Percentiles rank a stretch among this genome's conserved stretches.
phyloP scores from a whole-genome alignment of 2,329 filamentous ascomycete genomes.

The Neopestalotiopsis rosae region DNA sequence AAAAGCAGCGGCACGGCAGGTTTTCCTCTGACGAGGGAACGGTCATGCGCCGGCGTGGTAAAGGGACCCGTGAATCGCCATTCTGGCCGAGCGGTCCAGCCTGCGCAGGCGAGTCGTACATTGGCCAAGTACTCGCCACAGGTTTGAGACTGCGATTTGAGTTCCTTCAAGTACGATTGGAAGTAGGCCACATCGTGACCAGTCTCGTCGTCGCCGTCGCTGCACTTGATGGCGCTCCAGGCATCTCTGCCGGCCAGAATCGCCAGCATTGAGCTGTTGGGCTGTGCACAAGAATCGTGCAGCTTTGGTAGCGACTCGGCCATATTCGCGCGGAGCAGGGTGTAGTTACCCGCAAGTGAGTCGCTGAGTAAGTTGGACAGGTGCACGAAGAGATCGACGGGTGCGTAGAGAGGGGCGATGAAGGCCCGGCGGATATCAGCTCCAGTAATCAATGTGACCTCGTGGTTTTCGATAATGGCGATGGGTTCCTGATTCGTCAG shows the following conservation, averaged over 20 bases:
- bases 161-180: constrained; percentile 33
- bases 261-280: background rate
- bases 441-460: constrained; percentile 35
- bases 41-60: constrained; percentile 23
- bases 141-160: constrained; percentile 34
- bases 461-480: constrained; percentile 26
- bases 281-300: constrained; percentile 14
- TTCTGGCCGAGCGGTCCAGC: constrained; percentile 42
- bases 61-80: constrained; percentile 45
- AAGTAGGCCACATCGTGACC: constrained; percentile 31
- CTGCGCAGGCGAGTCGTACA: constrained; percentile 45
- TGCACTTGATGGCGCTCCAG: constrained; percentile 37
- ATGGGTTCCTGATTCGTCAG: constrained; percentile 35
- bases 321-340: constrained; percentile 17
- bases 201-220: constrained; percentile 37
- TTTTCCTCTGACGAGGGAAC: constrained; percentile 33
- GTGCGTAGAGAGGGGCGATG: constrained; percentile 35
- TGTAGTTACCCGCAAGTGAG: constrained; percentile 36
- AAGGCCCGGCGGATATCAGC: constrained; percentile 37
- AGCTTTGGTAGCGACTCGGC: background rate
- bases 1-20: constrained; percentile 51
- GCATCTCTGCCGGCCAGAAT: constrained; percentile 30
- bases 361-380: constrained; percentile 27
- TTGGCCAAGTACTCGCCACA: constrained; percentile 40
- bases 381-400: constrained; percentile 26